phyloP scores from a whole-genome alignment of 176 grass and related monocot genomes.

The Poa pratensis region DNA sequence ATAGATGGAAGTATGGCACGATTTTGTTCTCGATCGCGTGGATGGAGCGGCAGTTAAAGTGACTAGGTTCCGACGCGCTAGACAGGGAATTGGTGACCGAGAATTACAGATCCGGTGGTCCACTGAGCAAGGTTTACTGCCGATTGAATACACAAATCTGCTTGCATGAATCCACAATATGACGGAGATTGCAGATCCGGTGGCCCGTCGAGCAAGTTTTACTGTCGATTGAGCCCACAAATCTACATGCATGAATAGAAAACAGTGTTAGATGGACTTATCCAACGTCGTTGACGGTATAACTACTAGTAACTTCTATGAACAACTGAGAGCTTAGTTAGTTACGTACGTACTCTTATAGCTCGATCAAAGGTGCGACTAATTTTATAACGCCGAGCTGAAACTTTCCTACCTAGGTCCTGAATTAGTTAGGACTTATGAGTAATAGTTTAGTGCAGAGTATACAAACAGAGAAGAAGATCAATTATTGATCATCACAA shows the following conservation, averaged over 20 bases:
- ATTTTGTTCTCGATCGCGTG: not conserved
- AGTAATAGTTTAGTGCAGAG: not conserved
- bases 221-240: constrained; percentile 19
- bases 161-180: not conserved
- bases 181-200: no score
- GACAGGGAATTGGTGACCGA: not conserved
- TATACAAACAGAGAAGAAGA: not conserved
- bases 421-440: not conserved
- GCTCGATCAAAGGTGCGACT: no score
- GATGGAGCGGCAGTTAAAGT: not conserved
- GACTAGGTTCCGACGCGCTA: constrained; percentile 4
- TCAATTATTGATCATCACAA: constrained; percentile 40
- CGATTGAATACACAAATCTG: constrained; percentile 18
- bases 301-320: no score
- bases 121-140: not conserved
- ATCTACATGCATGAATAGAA: not conserved
- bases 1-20: no score
- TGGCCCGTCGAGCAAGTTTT: no score
- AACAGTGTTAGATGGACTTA: not conserved
- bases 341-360: no score
- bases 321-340: no score
- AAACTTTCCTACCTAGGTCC: not conserved
- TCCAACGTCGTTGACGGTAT: not conserved
- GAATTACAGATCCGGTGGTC: not conserved
- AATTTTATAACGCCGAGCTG: not conserved